phyloP scores from a whole-genome alignment of 257 asterid genomes.

The Perilla frutescens region DNA sequence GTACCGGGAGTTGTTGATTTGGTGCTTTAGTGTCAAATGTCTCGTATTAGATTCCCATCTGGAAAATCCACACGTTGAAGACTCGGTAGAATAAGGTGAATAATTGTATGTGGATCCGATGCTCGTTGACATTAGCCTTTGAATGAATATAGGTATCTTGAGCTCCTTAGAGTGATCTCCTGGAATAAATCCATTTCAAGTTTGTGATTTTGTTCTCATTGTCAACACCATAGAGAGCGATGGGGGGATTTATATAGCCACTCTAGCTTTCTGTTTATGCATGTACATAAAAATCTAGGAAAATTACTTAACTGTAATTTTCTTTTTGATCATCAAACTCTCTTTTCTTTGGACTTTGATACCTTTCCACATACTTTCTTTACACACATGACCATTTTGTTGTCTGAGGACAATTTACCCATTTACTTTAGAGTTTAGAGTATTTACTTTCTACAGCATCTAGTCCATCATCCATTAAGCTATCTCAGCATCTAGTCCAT shows the following conservation, averaged over 20 bases:
- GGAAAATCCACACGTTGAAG: neutral
- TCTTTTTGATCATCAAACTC: neutral
- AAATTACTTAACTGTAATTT: neutral
- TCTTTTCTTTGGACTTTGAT: neutral
- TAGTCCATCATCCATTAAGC: neutral
- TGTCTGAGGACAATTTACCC: slow-evolving; percentile 1
- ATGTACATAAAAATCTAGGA: neutral
- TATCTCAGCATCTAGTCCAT: neutral
- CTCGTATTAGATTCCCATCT: slow-evolving; percentile 7
- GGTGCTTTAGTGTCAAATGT: neutral
- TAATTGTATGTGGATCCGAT: neutral
- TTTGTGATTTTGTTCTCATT: neutral
- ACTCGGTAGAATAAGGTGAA: neutral
- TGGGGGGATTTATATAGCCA: neutral
- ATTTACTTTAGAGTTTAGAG: neutral
- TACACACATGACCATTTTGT: neutral
- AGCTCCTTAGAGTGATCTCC: neutral
- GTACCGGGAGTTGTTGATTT: neutral
- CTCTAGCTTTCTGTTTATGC: neutral
- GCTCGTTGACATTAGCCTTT: neutral
- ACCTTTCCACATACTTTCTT: neutral
- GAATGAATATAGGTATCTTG: neutral
- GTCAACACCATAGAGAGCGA: slow-evolving; percentile 10
- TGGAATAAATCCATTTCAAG: neutral
- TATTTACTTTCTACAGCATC: neutral